Percentiles rank a stretch among this genome's conserved stretches.
Conservation (phyloP, 2,329 filamentous ascomycete genomes). For the Penicillium occitanis region DNA sequence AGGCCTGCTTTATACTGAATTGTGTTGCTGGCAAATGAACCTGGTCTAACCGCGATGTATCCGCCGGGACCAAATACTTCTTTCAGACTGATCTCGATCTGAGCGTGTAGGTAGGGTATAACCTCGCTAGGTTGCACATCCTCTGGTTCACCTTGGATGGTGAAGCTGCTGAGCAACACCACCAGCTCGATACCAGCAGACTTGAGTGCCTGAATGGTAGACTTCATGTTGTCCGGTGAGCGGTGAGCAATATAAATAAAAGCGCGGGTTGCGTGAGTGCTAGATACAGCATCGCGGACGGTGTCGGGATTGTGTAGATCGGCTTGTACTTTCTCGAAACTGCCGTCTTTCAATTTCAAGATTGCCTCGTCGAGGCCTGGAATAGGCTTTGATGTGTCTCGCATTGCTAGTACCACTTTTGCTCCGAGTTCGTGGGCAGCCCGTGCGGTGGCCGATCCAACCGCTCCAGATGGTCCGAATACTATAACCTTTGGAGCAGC, state of each 20-base stretch:
- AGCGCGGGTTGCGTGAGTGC: conserved; percentile 29
- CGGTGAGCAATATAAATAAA: conserved; percentile 49
- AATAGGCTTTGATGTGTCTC: neutral
- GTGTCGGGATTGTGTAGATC: neutral
- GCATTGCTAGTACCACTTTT: neutral
- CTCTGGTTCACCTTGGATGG: neutral
- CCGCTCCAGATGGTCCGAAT: neutral
- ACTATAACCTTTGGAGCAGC: neutral
- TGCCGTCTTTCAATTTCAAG: neutral
- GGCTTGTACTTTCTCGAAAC: neutral
- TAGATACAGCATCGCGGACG: neutral
- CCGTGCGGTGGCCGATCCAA: neutral
- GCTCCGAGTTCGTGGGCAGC: neutral
- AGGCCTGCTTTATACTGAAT: neutral
- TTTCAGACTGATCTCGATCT: neutral
- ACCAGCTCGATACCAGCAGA: conserved; percentile 47
- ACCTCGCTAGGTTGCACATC: neutral
- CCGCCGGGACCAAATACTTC: neutral
- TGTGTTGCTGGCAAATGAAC: neutral
- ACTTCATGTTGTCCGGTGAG: conserved; percentile 42
- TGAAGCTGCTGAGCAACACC: conserved; percentile 45
- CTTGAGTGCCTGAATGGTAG: conserved; percentile 46
- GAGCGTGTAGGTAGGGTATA: neutral
- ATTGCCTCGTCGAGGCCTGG: neutral
- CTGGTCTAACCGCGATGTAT: neutral